A percentile compares a stretch with the other conserved stretches of the same genome.
Evolutionary conservation across 2,329 filamentous ascomycete species (phyloP).

Genomic region (Hypocreales sp.): DNA sequence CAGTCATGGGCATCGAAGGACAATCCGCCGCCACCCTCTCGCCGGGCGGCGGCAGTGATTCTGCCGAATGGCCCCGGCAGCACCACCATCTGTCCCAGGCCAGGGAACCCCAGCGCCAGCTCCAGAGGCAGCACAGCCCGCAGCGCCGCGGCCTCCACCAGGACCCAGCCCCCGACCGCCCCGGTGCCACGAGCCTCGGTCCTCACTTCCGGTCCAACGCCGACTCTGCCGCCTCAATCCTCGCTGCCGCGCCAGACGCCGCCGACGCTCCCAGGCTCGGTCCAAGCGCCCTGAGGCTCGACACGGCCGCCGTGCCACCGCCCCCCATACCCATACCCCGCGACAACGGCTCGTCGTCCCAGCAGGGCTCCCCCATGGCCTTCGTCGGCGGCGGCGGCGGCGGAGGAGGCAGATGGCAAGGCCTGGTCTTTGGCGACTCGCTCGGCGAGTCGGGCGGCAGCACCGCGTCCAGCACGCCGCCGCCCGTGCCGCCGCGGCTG

Average conservation of each 20-base stretch:
- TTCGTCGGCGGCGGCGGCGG: constrained; percentile 20
- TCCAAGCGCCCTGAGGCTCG: constrained; percentile 8
- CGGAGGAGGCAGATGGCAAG: constrained; percentile 34
- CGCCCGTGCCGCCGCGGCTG: constrained; percentile 3
- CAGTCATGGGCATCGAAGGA: constrained; percentile 26
- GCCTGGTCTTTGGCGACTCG: constrained; percentile 44
- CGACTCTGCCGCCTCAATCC: constrained; percentile 30
- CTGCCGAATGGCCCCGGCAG: constrained; percentile 17
- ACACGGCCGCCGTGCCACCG: constrained; percentile 4
- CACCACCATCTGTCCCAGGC: constrained; percentile 15
- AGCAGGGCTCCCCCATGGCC: constrained; percentile 17
- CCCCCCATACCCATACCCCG: constrained; percentile 7
- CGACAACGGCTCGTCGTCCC: constrained; percentile 9
- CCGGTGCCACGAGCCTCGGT: constrained; percentile 18
- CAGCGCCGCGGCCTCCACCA: constrained; percentile 1
- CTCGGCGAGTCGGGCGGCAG: constrained; percentile 35
- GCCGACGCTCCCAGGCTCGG: constrained; percentile 17
- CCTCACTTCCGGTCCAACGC: constrained; percentile 17
- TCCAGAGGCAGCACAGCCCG: constrained; percentile 1
- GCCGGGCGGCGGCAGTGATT: constrained; percentile 20
- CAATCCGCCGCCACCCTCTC: constrained; percentile 13
- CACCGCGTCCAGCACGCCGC: constrained; percentile 23
- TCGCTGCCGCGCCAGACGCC: constrained; percentile 51
- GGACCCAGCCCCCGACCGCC: constrained; percentile 9
- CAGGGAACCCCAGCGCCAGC: constrained; percentile 7